phyloP scores from a whole-genome alignment of 345 rosid genomes.

The Hirschfeldia incana region DNA sequence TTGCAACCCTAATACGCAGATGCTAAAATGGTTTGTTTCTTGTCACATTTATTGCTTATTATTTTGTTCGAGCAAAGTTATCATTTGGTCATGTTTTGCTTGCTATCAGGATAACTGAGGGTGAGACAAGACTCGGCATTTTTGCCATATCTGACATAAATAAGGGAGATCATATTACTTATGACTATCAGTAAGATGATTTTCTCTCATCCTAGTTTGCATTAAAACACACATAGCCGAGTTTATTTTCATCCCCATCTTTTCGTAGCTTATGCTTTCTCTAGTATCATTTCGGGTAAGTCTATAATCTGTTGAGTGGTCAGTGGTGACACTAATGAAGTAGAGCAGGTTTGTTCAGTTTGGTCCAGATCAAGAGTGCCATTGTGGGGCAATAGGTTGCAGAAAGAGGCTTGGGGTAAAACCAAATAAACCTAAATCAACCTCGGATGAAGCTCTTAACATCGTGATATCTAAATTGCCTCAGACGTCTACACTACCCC shows the following conservation, averaged over 20 bases:
- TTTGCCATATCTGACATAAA: slow-evolving; percentile 80
- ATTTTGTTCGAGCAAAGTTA: slow-evolving; percentile 8
- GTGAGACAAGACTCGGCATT: slow-evolving; percentile 98
- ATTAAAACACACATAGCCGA: neutral
- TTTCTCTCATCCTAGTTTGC: slow-evolving; percentile 29
- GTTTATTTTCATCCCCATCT: neutral
- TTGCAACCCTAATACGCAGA: slow-evolving; percentile 92
- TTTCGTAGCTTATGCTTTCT: neutral
- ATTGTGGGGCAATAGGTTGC: slow-evolving; percentile 85
- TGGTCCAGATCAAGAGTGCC: slow-evolving; percentile 99
- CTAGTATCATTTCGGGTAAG: neutral
- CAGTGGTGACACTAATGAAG: slow-evolving; percentile 49
- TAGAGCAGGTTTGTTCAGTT: slow-evolving; percentile 97
- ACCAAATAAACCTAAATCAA: slow-evolving; percentile 73
- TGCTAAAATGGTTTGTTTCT: slow-evolving; percentile 87
- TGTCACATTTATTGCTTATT: slow-evolving; percentile 11
- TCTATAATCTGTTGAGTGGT: slow-evolving; percentile 9
- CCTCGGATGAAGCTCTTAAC: slow-evolving; percentile 80
- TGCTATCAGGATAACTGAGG: slow-evolving; percentile 78
- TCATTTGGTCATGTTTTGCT: neutral
- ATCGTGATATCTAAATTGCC: slow-evolving; percentile 69
- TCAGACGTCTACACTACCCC: slow-evolving; percentile 45
- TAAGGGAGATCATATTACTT: slow-evolving; percentile 93
- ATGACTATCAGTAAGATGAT: slow-evolving; percentile 88
- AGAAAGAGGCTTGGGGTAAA: slow-evolving; percentile 89